Evolutionary conservation across 305 asterid species (phyloP).

Genomic region (Solanum chacoense): DNA sequence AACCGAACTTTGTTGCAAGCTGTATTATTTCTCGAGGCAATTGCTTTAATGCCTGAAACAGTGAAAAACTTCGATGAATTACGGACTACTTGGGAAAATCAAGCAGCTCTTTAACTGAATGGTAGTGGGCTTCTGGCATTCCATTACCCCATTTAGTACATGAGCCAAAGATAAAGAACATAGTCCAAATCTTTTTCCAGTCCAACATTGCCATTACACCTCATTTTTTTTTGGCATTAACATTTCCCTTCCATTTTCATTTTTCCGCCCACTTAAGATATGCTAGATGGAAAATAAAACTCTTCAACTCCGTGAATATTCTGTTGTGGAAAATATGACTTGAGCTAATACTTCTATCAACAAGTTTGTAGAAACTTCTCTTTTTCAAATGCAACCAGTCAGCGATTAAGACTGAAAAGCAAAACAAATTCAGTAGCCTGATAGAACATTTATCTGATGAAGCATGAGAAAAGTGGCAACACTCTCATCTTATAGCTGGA

Average conservation of each 20-base stretch:
- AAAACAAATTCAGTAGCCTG: neutral
- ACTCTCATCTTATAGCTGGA: neutral
- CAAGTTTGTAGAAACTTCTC: neutral
- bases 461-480: neutral
- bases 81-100: neutral
- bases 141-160: neutral
- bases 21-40: conserved; percentile 39
- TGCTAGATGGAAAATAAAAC: neutral
- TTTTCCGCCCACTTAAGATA: neutral
- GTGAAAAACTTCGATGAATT: neutral
- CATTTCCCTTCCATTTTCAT: neutral
- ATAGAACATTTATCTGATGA: neutral
- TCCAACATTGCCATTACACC: neutral
- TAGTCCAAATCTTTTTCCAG: neutral
- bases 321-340: neutral
- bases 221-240: neutral
- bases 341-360: neutral
- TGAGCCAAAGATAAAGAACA: neutral
- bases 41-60: conserved; percentile 41
- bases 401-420: neutral
- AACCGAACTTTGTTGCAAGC: conserved; percentile 47
- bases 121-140: neutral
- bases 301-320: neutral
- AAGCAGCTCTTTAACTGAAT: neutral
- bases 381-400: neutral